phyloP scores from a whole-genome alignment of 495 filamentous ascomycete species.

The Penicillium verhagenii region DNA sequence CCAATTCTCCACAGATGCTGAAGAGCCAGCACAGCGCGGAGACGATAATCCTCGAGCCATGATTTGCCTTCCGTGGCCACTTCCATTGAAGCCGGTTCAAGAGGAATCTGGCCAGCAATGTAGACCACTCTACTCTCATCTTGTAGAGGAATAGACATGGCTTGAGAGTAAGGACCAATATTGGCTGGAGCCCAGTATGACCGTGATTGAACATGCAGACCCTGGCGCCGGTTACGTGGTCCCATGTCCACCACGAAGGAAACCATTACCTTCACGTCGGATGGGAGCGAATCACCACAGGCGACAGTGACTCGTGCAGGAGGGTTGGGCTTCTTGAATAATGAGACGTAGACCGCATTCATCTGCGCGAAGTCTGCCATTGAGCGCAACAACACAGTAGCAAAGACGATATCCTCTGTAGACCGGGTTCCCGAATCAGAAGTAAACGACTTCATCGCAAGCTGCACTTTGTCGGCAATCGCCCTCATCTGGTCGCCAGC shows the following conservation, averaged over 20 bases:
- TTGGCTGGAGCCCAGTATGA: constrained; percentile 99
- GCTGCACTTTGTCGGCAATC: constrained; percentile 37
- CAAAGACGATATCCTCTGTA: constrained; percentile 63
- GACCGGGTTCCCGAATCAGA: constrained; percentile 17
- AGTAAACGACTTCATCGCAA: constrained; percentile 27
- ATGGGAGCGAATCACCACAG: constrained; percentile 62
- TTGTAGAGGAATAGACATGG: constrained; percentile 59
- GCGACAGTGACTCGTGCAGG: constrained; percentile 82
- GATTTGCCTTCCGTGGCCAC: constrained; percentile 20
- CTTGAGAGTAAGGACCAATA: constrained; percentile 96
- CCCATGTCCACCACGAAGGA: constrained; percentile 49
- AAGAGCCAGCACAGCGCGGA: constrained; percentile 63
- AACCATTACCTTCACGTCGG: constrained; percentile 58
- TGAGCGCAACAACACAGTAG: constrained; percentile 71
- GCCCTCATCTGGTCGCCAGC: constrained; percentile 45
- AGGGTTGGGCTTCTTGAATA: constrained; percentile 71
- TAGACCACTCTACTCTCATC: constrained; percentile 43
- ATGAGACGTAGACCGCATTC: constrained; percentile 72
- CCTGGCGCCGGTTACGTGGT: constrained; percentile 37
- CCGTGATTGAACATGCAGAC: constrained; percentile 86
- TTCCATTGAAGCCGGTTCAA: constrained; percentile 81
- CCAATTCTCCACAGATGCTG: constrained; percentile 93
- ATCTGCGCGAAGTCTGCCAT: constrained; percentile 75
- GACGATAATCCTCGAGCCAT: constrained; percentile 34
- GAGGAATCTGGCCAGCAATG: constrained; percentile 88